Conservation (phyloP, 1,139 yeast species). For the Williopsis jadinii region DNA sequence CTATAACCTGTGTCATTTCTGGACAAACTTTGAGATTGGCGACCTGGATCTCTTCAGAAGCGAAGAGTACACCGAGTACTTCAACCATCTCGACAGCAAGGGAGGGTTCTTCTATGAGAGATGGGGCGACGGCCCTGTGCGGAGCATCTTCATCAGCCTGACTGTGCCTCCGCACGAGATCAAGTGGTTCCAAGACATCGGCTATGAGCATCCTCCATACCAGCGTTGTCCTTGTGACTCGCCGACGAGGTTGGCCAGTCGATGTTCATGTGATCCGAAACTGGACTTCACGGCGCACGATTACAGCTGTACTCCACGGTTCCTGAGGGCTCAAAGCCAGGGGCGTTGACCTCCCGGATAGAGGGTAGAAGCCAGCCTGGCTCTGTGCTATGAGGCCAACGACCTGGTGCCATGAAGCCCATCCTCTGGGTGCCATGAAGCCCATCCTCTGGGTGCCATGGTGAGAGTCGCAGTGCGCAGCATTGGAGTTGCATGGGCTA, state of each 20-base stretch:
- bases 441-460: too few species aligned
- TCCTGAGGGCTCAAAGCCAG: constrained; percentile 3
- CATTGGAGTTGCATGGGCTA: too few species aligned
- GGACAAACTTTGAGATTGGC: constrained; percentile 58
- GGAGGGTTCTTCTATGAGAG: constrained; percentile 59
- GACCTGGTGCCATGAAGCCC: too few species aligned
- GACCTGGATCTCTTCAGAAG: constrained; percentile 48
- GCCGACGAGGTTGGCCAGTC: constrained; percentile 33
- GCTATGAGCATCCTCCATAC: constrained; percentile 51
- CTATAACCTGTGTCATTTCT: constrained; percentile 54
- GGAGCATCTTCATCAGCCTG: constrained; percentile 48
- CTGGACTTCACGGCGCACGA: constrained; percentile 44
- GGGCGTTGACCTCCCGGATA: too few species aligned
- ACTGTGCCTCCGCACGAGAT: constrained; percentile 39
- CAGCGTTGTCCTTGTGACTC: constrained; percentile 49
- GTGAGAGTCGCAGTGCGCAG: too few species aligned
- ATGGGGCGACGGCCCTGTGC: constrained; percentile 64
- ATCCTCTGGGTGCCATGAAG: too few species aligned
- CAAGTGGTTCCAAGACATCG: constrained; percentile 49
- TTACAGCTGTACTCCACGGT: constrained; percentile 33
- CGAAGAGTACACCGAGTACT: constrained; percentile 40
- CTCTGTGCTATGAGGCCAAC: too few species aligned
- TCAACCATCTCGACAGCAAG: constrained; percentile 40
- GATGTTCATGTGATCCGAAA: constrained; percentile 38
- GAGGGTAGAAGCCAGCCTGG: too few species aligned